Evolutionary conservation across 1,284 basidiomycete species (phyloP).

Genomic region (Blastosporella zonata): DNA sequence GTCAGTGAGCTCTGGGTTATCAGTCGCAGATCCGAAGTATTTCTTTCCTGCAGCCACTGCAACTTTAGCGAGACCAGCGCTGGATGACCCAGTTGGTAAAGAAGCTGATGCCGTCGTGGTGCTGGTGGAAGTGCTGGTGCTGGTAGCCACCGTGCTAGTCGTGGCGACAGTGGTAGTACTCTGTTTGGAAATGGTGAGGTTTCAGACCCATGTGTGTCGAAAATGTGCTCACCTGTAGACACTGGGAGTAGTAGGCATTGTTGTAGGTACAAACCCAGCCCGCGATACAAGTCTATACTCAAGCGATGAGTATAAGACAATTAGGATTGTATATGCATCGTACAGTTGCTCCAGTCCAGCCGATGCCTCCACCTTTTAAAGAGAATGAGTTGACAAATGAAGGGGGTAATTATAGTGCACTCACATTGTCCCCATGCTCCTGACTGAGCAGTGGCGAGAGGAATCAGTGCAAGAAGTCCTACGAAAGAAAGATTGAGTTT

Average conservation of each 20-base stretch:
- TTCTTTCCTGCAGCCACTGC: slow-evolving; percentile 49
- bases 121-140: not conserved
- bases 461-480: slow-evolving; percentile 23
- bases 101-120: slow-evolving; percentile 14
- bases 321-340: not conserved
- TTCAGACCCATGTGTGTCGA: not conserved
- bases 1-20: slow-evolving; percentile 52
- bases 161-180: not conserved
- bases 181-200: not conserved
- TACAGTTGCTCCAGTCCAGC: slow-evolving; percentile 30
- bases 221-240: slow-evolving; percentile 22
- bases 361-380: slow-evolving; percentile 27
- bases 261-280: slow-evolving; percentile 27
- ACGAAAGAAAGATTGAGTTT: slow-evolving; percentile 14
- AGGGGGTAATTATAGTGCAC: slow-evolving; percentile 4
- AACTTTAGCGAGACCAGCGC: slow-evolving; percentile 32
- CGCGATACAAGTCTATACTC: slow-evolving; percentile 24
- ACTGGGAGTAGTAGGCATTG: slow-evolving; percentile 34
- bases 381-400: not conserved
- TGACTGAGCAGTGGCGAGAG: slow-evolving; percentile 29
- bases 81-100: slow-evolving; percentile 26
- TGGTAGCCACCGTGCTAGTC: not conserved
- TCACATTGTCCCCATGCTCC: slow-evolving; percentile 34
- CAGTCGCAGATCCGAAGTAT: slow-evolving; percentile 62
- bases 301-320: not conserved